Conservation (phyloP, 2,329 filamentous ascomycete genomes). For the Cryoendolithus antarcticus region DNA sequence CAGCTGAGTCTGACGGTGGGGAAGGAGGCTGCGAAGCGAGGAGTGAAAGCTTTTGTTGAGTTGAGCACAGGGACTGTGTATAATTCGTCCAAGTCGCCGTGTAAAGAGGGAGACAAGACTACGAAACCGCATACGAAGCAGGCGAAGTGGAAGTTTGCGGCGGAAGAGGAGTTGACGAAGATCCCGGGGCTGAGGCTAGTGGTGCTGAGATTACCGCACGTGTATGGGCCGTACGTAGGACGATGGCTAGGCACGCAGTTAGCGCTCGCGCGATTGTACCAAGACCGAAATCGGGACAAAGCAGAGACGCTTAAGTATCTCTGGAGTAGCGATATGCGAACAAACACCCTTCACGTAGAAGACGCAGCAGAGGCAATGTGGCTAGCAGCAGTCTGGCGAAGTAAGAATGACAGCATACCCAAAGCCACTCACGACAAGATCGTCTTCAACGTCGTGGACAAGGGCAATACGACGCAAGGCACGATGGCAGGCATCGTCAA, state of each 20-base stretch:
- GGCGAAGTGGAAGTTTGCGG: constrained; percentile 82
- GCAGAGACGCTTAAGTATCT: constrained; percentile 62
- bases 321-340: constrained; percentile 79
- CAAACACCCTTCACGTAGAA: constrained; percentile 84
- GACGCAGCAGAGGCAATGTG: constrained; percentile 75
- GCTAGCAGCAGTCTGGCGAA: constrained; percentile 69
- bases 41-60: constrained; percentile 77
- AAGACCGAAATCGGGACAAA: constrained; percentile 61
- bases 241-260: constrained; percentile 79
- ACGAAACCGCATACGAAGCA: constrained; percentile 82
- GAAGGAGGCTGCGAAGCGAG: constrained; percentile 70
- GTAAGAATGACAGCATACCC: constrained; percentile 27
- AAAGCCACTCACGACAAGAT: constrained; percentile 34
- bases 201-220: constrained; percentile 71
- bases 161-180: constrained; percentile 76
- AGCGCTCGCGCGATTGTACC: constrained; percentile 80
- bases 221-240: constrained; percentile 89
- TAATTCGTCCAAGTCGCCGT: constrained; percentile 72
- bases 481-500: constrained; percentile 66
- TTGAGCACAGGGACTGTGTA: constrained; percentile 92
- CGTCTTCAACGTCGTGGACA: constrained; percentile 86
- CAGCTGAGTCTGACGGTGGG: constrained; percentile 68
- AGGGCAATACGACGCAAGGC: constrained; percentile 66
- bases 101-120: constrained; percentile 80
- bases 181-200: constrained; percentile 68